A percentile compares a stretch with the other conserved stretches of the same genome.
Conservation (phyloP, 306 rosid species). For the Ammopiptanthus mongolicus region DNA sequence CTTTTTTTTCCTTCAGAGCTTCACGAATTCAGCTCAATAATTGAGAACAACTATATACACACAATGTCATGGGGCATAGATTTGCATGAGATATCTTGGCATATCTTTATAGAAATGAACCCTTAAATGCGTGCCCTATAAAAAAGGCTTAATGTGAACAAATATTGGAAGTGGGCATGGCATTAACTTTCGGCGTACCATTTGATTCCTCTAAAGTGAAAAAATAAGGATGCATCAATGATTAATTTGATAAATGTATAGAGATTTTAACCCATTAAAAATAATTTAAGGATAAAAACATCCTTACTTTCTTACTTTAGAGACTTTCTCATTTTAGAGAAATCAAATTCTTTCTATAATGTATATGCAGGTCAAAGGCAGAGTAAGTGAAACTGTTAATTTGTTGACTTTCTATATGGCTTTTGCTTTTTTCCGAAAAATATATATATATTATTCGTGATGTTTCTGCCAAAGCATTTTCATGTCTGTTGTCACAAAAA, state of each 20-base stretch:
- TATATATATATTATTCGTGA: neutral
- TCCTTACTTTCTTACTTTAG: too few relatives aligned
- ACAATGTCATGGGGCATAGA: slow-evolving; percentile 17
- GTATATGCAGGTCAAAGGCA: slow-evolving; percentile 9
- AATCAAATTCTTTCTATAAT: neutral
- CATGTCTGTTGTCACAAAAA: slow-evolving; percentile 18
- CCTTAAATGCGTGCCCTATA: slow-evolving; percentile 5
- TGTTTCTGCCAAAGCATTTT: slow-evolving; percentile 30
- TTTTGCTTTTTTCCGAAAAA: neutral
- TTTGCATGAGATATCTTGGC: neutral
- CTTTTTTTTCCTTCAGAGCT: neutral
- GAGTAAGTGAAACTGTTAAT: slow-evolving; percentile 14
- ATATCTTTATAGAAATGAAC: slow-evolving; percentile 1
- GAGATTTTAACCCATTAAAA: too few relatives aligned
- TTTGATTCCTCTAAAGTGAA: neutral
- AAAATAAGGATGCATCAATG: too few relatives aligned
- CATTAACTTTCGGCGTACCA: too few relatives aligned
- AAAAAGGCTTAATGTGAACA: slow-evolving; percentile 6
- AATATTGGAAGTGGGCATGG: neutral
- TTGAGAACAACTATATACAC: slow-evolving; percentile 12
- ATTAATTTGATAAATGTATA: too few relatives aligned
- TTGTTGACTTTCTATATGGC: slow-evolving; percentile 29
- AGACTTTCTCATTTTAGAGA: too few relatives aligned
- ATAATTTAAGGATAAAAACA: too few relatives aligned
- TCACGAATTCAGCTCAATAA: neutral